phyloP scores from a whole-genome alignment of 1,284 basidiomycete genomes.

The Malassezia nana region DNA sequence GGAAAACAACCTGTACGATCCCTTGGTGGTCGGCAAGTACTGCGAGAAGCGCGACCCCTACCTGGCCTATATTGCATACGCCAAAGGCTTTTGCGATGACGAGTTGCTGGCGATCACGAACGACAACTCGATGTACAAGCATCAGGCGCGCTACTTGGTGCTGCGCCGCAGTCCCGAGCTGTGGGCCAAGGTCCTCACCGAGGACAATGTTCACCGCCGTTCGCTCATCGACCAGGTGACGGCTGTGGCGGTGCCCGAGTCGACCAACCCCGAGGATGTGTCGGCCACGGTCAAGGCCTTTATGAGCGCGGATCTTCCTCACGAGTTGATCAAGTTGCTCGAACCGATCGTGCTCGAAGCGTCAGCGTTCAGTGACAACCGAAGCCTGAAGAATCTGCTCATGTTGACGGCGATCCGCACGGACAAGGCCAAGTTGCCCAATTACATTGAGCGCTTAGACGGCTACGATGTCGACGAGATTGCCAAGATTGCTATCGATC shows the following conservation, averaged over 20 bases:
- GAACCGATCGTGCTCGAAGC: conserved; percentile 98
- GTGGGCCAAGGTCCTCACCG: conserved; percentile 85
- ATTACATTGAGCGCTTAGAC: conserved; percentile 92
- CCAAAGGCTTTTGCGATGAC: conserved; percentile 97
- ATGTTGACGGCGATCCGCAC: conserved; percentile 92
- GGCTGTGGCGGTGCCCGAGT: conserved; percentile 81
- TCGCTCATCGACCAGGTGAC: conserved; percentile 83
- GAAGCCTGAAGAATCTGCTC: conserved; percentile 61
- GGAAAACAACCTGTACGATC: conserved; percentile 97
- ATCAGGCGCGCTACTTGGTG: conserved; percentile 94
- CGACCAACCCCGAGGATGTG: conserved; percentile 95
- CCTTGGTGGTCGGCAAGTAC: conserved; percentile 93
- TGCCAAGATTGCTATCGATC: conserved; percentile 90
- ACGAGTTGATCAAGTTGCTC: conserved; percentile 90
- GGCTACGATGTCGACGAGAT: conserved; percentile 93
- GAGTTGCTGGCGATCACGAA: conserved; percentile 96
- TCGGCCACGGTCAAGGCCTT: conserved; percentile 98
- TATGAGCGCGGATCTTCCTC: conserved; percentile 89
- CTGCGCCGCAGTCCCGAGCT: conserved; percentile 90
- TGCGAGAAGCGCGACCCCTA: conserved; percentile 98
- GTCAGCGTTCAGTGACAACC: conserved; percentile 93
- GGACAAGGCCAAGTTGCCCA: conserved; percentile 96
- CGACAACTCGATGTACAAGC: conserved; percentile 99
- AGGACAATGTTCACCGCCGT: conserved; percentile 84
- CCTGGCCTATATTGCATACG: conserved; percentile 97